Base-by-base conservation (phyloP, 2,329 filamentous ascomycete species). In the Colletotrichum sp. region DNA sequence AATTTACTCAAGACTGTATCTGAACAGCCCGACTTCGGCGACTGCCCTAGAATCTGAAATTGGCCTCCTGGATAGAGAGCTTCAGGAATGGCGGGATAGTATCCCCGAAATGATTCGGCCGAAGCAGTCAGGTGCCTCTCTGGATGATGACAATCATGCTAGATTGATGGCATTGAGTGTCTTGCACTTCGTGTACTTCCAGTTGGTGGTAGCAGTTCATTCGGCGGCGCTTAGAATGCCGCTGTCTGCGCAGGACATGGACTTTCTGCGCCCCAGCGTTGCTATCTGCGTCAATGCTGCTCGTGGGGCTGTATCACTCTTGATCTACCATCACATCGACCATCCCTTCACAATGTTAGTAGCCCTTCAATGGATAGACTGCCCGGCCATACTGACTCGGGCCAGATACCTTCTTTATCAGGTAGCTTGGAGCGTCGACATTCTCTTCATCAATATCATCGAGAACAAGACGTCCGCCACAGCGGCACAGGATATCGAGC, bases 21-120 rank as follows among this genome's bases (percentile, higher is more conserved):
- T 49, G 15, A 71, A 71, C 19, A 49, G 16, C 70, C 64, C 44
- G n/a, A 49, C 64, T 6, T 30, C 70, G 8, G 63, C 70, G n/a
- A 22, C 73, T 4, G 73, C 68, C 13, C 73, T 76, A 25, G 73
- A 76, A 49, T 64, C 70, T 19, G 73, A 76, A 25, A 73, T 76
- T n/a, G 55, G 64, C 39, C 69, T 59, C 12, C 34, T 76, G 2
- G 73, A 76, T 22, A 36, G 44, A 13, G 70, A 76, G n/a, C 64
- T 76, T 19, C 70, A 72, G 70, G 73, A 52, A 34, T 76, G 73
- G 73, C 55, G 70, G 32, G 63, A 76, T 16, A 69, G 70, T 16
- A 69, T 76, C 27, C 73, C 73, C 8, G 69, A 71, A n/a, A 76
- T 76, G 73, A 73, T 76, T 27, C 73, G 66, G 11, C 70, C 70